Conservation (phyloP, 2,329 filamentous ascomycete species). For the Phialophora verrucosa region DNA sequence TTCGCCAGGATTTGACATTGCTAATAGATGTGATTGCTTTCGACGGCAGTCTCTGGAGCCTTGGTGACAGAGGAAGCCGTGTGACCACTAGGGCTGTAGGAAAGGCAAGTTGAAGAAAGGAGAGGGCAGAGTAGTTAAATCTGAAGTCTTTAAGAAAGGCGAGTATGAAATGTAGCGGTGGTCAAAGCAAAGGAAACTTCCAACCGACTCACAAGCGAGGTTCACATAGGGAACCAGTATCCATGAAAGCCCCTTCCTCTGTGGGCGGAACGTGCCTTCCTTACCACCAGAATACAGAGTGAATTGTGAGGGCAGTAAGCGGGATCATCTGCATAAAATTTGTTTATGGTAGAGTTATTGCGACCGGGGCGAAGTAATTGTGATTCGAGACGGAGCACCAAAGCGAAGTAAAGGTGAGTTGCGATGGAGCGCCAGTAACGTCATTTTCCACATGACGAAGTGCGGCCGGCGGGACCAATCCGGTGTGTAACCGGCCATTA, state of each 20-base stretch:
- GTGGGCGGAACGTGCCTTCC: background rate
- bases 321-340: background rate
- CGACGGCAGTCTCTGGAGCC: too few relatives aligned
- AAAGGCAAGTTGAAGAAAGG: background rate
- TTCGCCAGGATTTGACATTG: background rate
- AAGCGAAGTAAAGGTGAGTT: background rate
- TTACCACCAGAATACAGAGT: background rate
- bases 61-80: background rate
- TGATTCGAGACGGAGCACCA: background rate
- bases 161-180: background rate
- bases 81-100: background rate
- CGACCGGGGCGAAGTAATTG: background rate
- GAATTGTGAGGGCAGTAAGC: background rate
- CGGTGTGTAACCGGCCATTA: background rate
- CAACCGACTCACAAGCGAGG: background rate
- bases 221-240: background rate
- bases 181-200: background rate
- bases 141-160: background rate
- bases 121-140: background rate
- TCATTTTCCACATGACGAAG: background rate
- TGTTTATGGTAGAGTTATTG: background rate
- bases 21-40: background rate
- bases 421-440: background rate
- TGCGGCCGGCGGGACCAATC: background rate
- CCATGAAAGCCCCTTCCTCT: background rate